Percentiles rank a stretch among this genome's conserved stretches.
Conservation (phyloP, 2,329 filamentous ascomycete species). For the Diaporthe vaccinii region DNA sequence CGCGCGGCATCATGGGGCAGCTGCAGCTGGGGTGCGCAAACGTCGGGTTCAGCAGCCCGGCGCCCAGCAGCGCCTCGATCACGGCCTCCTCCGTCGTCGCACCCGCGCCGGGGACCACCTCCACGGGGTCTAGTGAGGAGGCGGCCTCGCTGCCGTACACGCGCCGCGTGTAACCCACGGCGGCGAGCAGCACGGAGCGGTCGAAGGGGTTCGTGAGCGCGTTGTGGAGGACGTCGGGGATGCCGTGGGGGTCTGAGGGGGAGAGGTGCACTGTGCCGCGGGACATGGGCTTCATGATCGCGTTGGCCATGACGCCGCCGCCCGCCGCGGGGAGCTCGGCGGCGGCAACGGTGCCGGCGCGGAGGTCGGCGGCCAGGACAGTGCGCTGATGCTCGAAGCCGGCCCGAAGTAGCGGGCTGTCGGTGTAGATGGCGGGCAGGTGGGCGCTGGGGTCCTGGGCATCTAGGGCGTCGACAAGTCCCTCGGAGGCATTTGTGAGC, state of each 20-base stretch:
- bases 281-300: conserved; percentile 44
- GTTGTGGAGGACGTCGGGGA: conserved; percentile 67
- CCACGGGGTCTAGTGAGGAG: conserved; percentile 33
- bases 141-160: conserved; percentile 44
- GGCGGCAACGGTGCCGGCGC: conserved; percentile 48
- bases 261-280: conserved; percentile 63
- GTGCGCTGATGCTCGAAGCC: conserved; percentile 42
- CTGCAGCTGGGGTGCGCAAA: conserved; percentile 45
- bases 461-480: not conserved
- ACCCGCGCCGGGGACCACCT: not conserved
- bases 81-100: conserved; percentile 46
- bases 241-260: conserved; percentile 59
- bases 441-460: not conserved
- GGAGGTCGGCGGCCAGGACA: conserved; percentile 52
- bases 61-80: conserved; percentile 56
- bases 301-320: conserved; percentile 43
- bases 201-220: conserved; percentile 58
- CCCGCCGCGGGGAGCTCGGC: conserved; percentile 47
- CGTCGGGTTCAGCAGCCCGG: conserved; percentile 42
- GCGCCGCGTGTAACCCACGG: conserved; percentile 57
- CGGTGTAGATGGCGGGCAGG: not conserved
- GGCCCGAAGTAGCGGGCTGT: not conserved
- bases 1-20: conserved; percentile 56
- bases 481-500: not conserved
- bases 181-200: conserved; percentile 60